A percentile compares a stretch with the other conserved stretches of the same genome.
Evolutionary conservation across 257 asterid genomes (phyloP).

Genomic region (Solanum chmielewskii): DNA sequence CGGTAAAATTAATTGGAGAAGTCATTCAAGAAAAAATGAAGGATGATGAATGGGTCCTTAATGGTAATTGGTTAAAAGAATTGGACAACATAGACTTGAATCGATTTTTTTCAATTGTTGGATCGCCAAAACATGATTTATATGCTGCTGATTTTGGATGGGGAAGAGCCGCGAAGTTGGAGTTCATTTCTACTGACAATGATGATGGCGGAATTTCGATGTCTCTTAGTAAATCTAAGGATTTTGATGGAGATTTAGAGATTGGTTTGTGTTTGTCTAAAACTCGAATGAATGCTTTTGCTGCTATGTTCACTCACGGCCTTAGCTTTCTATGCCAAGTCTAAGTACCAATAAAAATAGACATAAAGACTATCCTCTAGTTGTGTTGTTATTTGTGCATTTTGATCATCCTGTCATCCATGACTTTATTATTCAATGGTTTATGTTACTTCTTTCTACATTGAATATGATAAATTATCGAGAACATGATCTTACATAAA

Average conservation of each 20-base stretch:
- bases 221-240: conserved; percentile 19
- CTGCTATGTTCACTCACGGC: conserved; percentile 10
- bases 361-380: no score
- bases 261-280: conserved; percentile 19
- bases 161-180: conserved; percentile 28
- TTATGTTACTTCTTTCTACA: no score
- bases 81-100: neutral
- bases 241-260: conserved; percentile 19
- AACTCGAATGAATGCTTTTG: conserved; percentile 14
- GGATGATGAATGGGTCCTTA: neutral
- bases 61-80: neutral
- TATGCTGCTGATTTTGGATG: conserved; percentile 37
- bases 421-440: no score
- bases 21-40: neutral
- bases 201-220: neutral
- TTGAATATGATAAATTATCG: no score
- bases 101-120: conserved; percentile 6
- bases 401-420: no score
- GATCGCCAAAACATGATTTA: conserved; percentile 34
- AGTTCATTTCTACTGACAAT: conserved; percentile 20
- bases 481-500: no score
- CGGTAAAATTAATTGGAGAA: neutral
- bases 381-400: no score
- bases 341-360: no score
- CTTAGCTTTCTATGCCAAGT: neutral